Evolutionary conservation across 2,329 filamentous ascomycete species (phyloP).

Genomic region (Pestalotiopsis sp.): DNA sequence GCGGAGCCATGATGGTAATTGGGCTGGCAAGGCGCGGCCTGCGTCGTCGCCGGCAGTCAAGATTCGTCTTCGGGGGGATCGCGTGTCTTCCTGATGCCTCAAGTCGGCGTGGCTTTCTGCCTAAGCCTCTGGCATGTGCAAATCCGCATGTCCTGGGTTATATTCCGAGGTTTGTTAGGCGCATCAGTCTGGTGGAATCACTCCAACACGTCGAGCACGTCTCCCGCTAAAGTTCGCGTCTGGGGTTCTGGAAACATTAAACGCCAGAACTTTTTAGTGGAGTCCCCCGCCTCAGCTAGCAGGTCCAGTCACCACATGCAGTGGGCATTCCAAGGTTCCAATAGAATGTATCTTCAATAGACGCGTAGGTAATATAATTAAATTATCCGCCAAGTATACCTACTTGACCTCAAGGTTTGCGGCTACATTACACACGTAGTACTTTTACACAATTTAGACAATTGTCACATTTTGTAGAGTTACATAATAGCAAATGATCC

Average conservation of each 20-base stretch:
- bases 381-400: too few species aligned
- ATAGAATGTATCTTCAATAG: neutral
- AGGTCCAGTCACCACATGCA: neutral
- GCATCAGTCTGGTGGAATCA: too few species aligned
- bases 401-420: too few species aligned
- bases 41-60: neutral
- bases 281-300: neutral
- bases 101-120: neutral
- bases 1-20: constrained; percentile 29
- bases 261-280: too few species aligned
- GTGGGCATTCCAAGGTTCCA: neutral
- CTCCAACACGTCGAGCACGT: too few species aligned
- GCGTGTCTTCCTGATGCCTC: neutral
- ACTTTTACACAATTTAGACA: too few species aligned
- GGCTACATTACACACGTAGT: too few species aligned
- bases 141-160: neutral
- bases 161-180: neutral
- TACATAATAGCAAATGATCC: neutral
- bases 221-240: too few species aligned
- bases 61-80: neutral
- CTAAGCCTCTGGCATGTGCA: neutral
- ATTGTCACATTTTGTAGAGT: neutral
- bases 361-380: too few species aligned
- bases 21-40: neutral
- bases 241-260: too few species aligned